Conservation (phyloP, 2,329 filamentous ascomycete species). For the Cercospora sesami region DNA sequence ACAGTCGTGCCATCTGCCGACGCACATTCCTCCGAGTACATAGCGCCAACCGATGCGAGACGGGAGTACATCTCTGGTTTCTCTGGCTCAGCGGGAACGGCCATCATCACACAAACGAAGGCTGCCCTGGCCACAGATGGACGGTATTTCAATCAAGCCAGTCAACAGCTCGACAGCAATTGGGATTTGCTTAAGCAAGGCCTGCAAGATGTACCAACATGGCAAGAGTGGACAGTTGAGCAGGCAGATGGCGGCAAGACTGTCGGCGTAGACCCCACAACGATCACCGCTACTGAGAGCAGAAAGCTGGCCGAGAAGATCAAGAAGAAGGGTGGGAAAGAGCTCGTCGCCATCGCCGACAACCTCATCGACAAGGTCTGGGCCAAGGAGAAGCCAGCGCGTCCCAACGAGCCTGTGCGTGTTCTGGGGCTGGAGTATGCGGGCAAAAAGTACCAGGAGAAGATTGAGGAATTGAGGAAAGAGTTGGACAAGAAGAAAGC, state of each 20-base stretch:
- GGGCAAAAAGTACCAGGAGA: slow-evolving; percentile 78
- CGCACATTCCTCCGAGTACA: slow-evolving; percentile 96
- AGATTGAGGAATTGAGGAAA: slow-evolving; percentile 83
- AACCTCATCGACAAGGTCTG: slow-evolving; percentile 94
- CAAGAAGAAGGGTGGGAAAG: slow-evolving; percentile 77
- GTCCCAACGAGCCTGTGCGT: slow-evolving; percentile 73
- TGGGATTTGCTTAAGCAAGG: slow-evolving; percentile 93
- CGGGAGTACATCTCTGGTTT: slow-evolving; percentile 93
- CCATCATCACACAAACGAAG: slow-evolving; percentile 80
- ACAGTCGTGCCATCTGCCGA: slow-evolving; percentile 94
- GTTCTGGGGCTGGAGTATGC: slow-evolving; percentile 71
- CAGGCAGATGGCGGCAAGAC: slow-evolving; percentile 80
- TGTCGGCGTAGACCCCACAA: slow-evolving; percentile 86
- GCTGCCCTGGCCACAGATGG: slow-evolving; percentile 92
- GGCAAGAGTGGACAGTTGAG: slow-evolving; percentile 92
- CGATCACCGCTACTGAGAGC: slow-evolving; percentile 72
- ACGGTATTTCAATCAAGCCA: slow-evolving; percentile 95
- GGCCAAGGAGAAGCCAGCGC: slow-evolving; percentile 69
- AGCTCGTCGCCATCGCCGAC: slow-evolving; percentile 70
- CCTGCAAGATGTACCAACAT: slow-evolving; percentile 88
- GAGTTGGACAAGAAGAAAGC: slow-evolving; percentile 89
- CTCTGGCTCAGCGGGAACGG: slow-evolving; percentile 90
- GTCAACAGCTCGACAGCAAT: slow-evolving; percentile 85
- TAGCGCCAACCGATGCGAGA: slow-evolving; percentile 89
- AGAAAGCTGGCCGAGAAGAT: slow-evolving; percentile 82